Evolutionary conservation across 2,329 filamentous ascomycete genomes (phyloP), one percentile per base, ranked within the genome.

Genomic region (Phialophora macrospora): DNA sequence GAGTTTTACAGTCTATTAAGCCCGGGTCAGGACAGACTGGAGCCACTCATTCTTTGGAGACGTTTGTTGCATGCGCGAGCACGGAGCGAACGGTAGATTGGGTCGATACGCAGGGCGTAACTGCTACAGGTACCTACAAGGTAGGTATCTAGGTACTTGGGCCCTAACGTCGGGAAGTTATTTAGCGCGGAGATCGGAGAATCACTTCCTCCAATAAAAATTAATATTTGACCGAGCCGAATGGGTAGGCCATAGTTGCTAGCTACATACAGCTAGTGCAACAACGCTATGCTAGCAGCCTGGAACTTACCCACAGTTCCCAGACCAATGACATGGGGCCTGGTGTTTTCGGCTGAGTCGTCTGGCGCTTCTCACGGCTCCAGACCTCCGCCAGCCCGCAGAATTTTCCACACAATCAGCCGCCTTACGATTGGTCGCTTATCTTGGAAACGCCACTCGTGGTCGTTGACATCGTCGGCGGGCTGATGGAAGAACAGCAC

Each of bases 401-500:
- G 6, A 44, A 44, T n/a, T 44, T 44, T n/a, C 38, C 38, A 17
- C 38, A n/a, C 38, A 7, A 44, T 20, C 17, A 44, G 17, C 38
- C 38, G 38, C 38, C 38, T 44, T 17, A 44, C 38, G 1, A 41
- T 44, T 44, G 38, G 38, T 5, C 38, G 17, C 38, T 44, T 44
- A 44, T 44, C 38, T 44, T 17, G 38, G 17, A n/a, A 44, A 41
- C 34, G 38, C 38, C 38, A 44, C 38, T 17, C 3, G 38, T 44
- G 17, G 38, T n/a, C 14, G 32, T 17, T 48, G 12, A 17, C 46
- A 46, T 30, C 24, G 17, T 24, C 46, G 22, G 38, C 28, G 46
- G 28, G 26, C 56, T 22, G 41, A 44, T 46, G 56, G 56, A 59
- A 59, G 20, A 38, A 59, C 56, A 44, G 32, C 38, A 24, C 4